Evolutionary conservation across 129 eudicot genomes (phyloP).

Genomic region (Kitagawia praeruptora): DNA sequence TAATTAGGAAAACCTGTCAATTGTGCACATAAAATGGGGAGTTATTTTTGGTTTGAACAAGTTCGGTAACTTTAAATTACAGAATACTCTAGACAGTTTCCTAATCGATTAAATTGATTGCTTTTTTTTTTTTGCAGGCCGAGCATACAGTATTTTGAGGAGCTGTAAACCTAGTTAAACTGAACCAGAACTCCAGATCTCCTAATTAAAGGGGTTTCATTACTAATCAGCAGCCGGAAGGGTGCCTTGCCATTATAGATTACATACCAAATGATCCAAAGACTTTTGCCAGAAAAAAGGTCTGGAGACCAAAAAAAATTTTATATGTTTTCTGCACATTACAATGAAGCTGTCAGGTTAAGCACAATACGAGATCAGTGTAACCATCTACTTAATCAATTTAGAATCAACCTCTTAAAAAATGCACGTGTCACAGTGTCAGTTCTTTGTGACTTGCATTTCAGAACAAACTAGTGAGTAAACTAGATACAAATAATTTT

Average conservation of each 20-base stretch:
- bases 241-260: not conserved
- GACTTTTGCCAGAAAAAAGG: not conserved
- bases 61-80: not conserved
- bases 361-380: not conserved
- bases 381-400: not conserved
- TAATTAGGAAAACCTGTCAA: not conserved
- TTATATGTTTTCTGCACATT: not conserved
- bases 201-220: not conserved
- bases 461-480: not conserved
- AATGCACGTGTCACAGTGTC: not conserved
- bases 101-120: not conserved
- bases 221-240: not conserved
- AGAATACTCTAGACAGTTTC: not conserved
- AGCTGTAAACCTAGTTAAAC: not conserved
- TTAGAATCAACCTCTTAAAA: not conserved
- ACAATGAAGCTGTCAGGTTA: not conserved
- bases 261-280: not conserved
- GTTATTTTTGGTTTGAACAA: not conserved
- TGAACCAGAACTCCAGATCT: not conserved
- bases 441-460: not conserved
- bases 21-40: not conserved
- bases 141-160: not conserved
- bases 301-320: not conserved
- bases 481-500: not conserved
- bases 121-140: not conserved